Conservation (phyloP, 176 grass and related monocot genomes). For the Metroxylon sagu region DNA sequence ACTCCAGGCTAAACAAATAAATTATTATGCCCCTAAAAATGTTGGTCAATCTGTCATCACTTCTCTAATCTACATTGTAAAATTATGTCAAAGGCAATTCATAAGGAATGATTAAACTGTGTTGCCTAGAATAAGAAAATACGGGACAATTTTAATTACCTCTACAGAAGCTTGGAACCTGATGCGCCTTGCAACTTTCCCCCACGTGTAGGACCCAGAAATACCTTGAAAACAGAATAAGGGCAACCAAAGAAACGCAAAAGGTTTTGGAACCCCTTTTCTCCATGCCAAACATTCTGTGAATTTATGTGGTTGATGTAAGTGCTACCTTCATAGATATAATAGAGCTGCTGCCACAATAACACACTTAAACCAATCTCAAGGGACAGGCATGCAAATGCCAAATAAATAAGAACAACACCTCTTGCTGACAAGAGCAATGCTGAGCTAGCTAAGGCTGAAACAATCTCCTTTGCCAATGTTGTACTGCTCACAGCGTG, state of each 20-base stretch:
- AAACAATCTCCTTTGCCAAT: conserved; percentile 41
- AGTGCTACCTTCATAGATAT: conserved; percentile 79
- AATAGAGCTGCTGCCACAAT: conserved; percentile 86
- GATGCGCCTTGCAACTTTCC: conserved; percentile 58
- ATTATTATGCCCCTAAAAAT: too few species aligned
- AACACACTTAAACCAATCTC: conserved; percentile 73
- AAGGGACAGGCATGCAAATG: conserved; percentile 75
- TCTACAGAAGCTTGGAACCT: conserved; percentile 44
- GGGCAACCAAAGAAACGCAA: conserved; percentile 77
- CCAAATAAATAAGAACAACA: conserved; percentile 71
- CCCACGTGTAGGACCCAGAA: conserved; percentile 39
- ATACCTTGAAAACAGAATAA: conserved; percentile 44
- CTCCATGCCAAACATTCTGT: conserved; percentile 31
- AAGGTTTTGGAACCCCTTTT: conserved; percentile 69
- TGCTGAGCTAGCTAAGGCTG: conserved; percentile 45
- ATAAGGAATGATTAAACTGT: too few species aligned
- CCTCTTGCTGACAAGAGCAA: conserved; percentile 84
- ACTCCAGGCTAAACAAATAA: too few species aligned
- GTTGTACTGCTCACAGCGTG: conserved; percentile 26
- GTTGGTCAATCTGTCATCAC: too few species aligned
- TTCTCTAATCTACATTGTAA: too few species aligned
- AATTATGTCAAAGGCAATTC: too few species aligned
- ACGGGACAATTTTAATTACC: conserved; percentile 5
- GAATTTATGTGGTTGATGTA: conserved; percentile 63
- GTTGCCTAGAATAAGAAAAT: not conserved